Evolutionary conservation across 768 basidiomycete species (phyloP).

Genomic region (Psilocybe tampanensis): DNA sequence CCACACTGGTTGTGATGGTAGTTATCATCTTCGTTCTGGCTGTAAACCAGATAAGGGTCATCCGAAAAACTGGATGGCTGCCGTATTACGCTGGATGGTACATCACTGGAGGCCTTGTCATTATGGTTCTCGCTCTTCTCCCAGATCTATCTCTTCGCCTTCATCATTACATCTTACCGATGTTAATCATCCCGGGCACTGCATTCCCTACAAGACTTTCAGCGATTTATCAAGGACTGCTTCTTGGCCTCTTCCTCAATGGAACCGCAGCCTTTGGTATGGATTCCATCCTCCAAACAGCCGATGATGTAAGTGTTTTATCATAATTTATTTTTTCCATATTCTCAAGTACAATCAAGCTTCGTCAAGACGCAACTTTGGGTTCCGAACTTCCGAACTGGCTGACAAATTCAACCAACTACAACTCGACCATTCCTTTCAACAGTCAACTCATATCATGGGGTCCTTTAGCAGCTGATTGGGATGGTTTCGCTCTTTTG

Average conservation of each 20-base stretch:
- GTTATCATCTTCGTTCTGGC: constrained; percentile 60
- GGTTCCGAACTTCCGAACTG: constrained; percentile 74
- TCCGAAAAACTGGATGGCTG: constrained; percentile 85
- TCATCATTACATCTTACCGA: constrained; percentile 83
- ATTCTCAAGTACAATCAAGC: constrained; percentile 37
- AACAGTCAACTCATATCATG: constrained; percentile 59
- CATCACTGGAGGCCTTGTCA: constrained; percentile 62
- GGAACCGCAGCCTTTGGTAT: constrained; percentile 81
- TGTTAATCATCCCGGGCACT: constrained; percentile 74
- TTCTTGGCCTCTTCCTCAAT: constrained; percentile 82
- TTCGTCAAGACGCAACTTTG: constrained; percentile 69
- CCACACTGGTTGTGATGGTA: constrained; percentile 68
- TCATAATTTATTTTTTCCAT: background rate
- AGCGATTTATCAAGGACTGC: constrained; percentile 79
- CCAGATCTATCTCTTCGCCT: constrained; percentile 71
- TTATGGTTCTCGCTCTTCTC: constrained; percentile 65
- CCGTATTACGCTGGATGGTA: constrained; percentile 80
- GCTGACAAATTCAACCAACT: constrained; percentile 74
- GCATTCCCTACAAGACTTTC: constrained; percentile 82
- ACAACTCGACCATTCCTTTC: constrained; percentile 55
- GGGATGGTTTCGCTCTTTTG: constrained; percentile 79
- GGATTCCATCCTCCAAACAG: constrained; percentile 78
- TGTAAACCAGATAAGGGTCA: constrained; percentile 78
- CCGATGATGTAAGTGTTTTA: constrained; percentile 55
- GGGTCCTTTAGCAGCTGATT: constrained; percentile 52